Evolutionary conservation across 2,329 filamentous ascomycete genomes (phyloP), one percentile per base, ranked within the genome.

Genomic region (Furcasterigmium furcatum): DNA sequence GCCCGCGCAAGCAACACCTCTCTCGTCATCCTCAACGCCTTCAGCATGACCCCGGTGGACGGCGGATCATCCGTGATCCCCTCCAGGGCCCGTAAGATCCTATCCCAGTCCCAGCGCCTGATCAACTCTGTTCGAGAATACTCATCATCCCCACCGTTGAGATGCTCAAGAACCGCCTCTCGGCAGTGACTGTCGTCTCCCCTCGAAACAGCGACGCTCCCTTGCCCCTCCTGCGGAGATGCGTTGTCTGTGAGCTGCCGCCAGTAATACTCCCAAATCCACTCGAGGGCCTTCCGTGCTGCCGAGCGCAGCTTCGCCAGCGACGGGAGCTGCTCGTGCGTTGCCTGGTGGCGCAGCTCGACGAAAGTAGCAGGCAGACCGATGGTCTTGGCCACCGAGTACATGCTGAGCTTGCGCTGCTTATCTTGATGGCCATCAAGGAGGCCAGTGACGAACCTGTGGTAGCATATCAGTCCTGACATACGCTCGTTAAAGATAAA

Each of bases 201-300:
- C n/a, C n/a, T n/a, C n/a, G n/a, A n/a, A n/a, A n/a, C n/a, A n/a
- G n/a, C n/a, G n/a, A n/a, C n/a, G n/a, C n/a, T n/a, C n/a, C n/a
- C n/a, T n/a, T 41, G 46, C 12, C n/a, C 58, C n/a, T 18, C 32
- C 9, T n/a, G 4, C 7, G 4, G 14, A 4, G 32, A 6, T 9
- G 32, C 32, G 14, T 9, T 16, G 5, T 62, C 60, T 2, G 59
- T 54, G 18, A 82, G 61, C 36, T 76, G 68, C 56, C 65, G 68
- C 91, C 91, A 97, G 70, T 95, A 96, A 63, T 88, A 88, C 44
- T 84, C 77, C 88, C 89, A 96, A 43, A 96, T 83, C 91, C 91
- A 96, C 38, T 74, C 72, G 50, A 96, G 72, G 1, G 87, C 88
- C 55, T 85, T 81, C 51, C 74, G 69, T 2, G 86, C 81, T 2